Evolutionary conservation across 2,329 filamentous ascomycete species (phyloP).

Genomic region (Cyphellophora europaea): DNA sequence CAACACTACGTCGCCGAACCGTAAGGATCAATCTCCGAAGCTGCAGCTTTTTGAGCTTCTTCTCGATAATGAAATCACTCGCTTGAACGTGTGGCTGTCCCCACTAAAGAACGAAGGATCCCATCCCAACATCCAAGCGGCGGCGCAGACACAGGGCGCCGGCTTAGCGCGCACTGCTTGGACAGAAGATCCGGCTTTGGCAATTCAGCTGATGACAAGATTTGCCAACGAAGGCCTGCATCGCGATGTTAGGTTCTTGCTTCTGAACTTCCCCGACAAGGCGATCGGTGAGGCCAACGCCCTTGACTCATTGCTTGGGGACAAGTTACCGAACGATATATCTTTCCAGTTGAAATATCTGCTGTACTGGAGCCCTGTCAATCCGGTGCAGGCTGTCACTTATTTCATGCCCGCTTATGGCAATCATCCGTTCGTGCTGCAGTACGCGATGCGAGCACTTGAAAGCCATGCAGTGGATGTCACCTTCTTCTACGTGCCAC

Average conservation of each 20-base stretch:
- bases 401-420: slow-evolving; percentile 87
- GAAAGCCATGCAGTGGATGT: slow-evolving; percentile 94
- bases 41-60: slow-evolving; percentile 74
- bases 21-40: slow-evolving; percentile 63
- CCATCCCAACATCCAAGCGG: slow-evolving; percentile 26
- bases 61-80: slow-evolving; percentile 72
- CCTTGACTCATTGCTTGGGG: slow-evolving; percentile 70
- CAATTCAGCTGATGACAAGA: slow-evolving; percentile 71
- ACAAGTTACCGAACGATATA: slow-evolving; percentile 67
- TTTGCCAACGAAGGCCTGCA: slow-evolving; percentile 68
- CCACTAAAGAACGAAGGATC: slow-evolving; percentile 50
- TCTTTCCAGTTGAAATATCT: slow-evolving; percentile 84
- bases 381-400: slow-evolving; percentile 85
- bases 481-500: slow-evolving; percentile 97
- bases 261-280: slow-evolving; percentile 76
- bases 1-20: slow-evolving; percentile 35
- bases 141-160: slow-evolving; percentile 34
- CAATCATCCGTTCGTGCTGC: slow-evolving; percentile 85
- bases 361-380: slow-evolving; percentile 85
- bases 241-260: slow-evolving; percentile 66
- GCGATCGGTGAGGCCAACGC: slow-evolving; percentile 74
- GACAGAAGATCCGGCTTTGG: slow-evolving; percentile 73
- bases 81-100: slow-evolving; percentile 81
- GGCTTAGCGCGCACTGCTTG: slow-evolving; percentile 73
- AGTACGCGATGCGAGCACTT: slow-evolving; percentile 91